A percentile compares a stretch with the other conserved stretches of the same genome.
These are phyloP conservation scores for Sugiyamaella xylanicola DNA, from an alignment of 1,139 yeast genomes.

Conservation along the genomic window DNA sequence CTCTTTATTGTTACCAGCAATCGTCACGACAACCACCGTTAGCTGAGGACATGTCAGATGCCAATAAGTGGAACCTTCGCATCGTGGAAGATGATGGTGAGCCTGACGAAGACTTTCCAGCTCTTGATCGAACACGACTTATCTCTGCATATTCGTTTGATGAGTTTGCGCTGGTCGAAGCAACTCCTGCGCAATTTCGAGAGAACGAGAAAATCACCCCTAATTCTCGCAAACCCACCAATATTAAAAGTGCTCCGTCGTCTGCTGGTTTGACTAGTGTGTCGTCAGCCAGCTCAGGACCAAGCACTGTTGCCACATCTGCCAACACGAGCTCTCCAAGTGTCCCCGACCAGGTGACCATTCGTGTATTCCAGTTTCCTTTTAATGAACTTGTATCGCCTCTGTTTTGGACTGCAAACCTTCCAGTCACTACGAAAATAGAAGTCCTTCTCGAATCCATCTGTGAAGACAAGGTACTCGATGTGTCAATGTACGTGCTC, in stretches of 20 bases:
- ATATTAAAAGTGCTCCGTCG: conserved; percentile 11
- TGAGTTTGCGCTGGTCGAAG: conserved; percentile 49
- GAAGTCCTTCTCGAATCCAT: conserved; percentile 38
- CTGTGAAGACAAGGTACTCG: conserved; percentile 42
- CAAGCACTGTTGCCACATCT: conserved; percentile 1
- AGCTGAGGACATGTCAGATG: conserved; percentile 40
- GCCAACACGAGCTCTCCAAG: conserved; percentile 11
- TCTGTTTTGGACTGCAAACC: conserved; percentile 37
- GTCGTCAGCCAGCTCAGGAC: not conserved
- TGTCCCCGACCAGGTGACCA: conserved; percentile 24
- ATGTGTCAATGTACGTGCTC: conserved; percentile 40
- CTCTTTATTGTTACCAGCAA: conserved; percentile 42
- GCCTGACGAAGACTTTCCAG: conserved; percentile 52
- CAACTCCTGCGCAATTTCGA: conserved; percentile 41
- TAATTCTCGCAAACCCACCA: conserved; percentile 20
- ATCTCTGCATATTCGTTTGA: conserved; percentile 48
- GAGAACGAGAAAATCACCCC: conserved; percentile 44
- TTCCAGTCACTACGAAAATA: conserved; percentile 31
- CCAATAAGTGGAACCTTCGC: conserved; percentile 47
- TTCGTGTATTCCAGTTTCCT: conserved; percentile 41
- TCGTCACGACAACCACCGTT: conserved; percentile 39
- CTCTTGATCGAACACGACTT: conserved; percentile 46
- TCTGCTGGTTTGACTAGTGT: not conserved
- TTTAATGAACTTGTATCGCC: conserved; percentile 41
- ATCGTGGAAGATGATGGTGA: conserved; percentile 52